Evolutionary conservation across 805 yeast genomes (phyloP).

Genomic region (Ogataea philodendri): DNA sequence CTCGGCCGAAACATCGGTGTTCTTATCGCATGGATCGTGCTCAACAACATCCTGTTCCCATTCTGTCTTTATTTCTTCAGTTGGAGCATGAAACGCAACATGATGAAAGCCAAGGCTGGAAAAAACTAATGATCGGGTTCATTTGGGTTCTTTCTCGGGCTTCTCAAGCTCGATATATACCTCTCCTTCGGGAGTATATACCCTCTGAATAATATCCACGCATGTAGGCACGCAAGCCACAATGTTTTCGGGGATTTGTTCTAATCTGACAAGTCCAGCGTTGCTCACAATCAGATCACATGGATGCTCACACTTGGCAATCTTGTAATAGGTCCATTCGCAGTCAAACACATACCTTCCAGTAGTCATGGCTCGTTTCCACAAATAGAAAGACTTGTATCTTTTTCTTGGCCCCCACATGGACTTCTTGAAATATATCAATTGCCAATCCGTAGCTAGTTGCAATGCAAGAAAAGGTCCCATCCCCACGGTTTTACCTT

Average conservation of each 20-base stretch:
- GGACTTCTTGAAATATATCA: too few relatives aligned
- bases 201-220: conserved; percentile 5
- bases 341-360: not conserved
- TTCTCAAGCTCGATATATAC: not conserved
- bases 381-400: too few relatives aligned
- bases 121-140: not conserved
- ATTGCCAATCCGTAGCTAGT: too few relatives aligned
- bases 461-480: too few relatives aligned
- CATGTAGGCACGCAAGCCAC: conserved; percentile 12
- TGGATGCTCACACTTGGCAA: conserved; percentile 1
- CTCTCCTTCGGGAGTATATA: not conserved
- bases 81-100: conserved; percentile 31
- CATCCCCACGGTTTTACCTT: too few relatives aligned
- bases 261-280: conserved; percentile 18
- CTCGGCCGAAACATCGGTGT: conserved; percentile 63
- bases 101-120: conserved; percentile 9
- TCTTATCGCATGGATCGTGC: conserved; percentile 56
- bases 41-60: conserved; percentile 46
- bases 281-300: conserved; percentile 19
- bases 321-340: conserved; percentile 2
- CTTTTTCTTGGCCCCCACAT: conserved; percentile 1
- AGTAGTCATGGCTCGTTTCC: not conserved
- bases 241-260: conserved; percentile 6
- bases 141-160: not conserved
- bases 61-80: conserved; percentile 44